Conservation (phyloP, 2,329 filamentous ascomycete species). For the Scedosporium minutisporum region DNA sequence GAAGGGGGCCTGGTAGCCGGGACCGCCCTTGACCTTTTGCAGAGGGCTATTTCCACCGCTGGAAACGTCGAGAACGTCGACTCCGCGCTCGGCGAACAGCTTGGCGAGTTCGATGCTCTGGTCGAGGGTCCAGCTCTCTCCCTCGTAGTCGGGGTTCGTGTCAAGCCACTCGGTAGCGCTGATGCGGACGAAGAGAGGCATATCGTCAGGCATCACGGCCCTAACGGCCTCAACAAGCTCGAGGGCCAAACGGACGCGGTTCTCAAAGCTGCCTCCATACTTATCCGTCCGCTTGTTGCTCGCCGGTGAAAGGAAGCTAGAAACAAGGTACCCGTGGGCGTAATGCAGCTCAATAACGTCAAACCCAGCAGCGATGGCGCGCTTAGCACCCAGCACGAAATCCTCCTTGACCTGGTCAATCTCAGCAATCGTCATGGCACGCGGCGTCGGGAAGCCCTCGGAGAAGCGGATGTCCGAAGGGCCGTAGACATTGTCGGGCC, state of each 20-base stretch:
- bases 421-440: constrained; percentile 54
- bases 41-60: constrained; percentile 53
- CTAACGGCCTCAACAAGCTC: constrained; percentile 58
- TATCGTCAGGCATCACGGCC: constrained; percentile 50
- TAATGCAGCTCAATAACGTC: constrained; percentile 65
- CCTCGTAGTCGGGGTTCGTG: constrained; percentile 37
- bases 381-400: constrained; percentile 43
- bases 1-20: constrained; percentile 63
- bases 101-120: constrained; percentile 55
- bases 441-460: constrained; percentile 47
- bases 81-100: constrained; percentile 53
- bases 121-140: constrained; percentile 57
- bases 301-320: constrained; percentile 58
- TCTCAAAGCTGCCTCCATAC: constrained; percentile 63
- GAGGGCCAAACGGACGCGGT: constrained; percentile 56
- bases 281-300: constrained; percentile 59
- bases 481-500: constrained; percentile 40
- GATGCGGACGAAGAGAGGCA: constrained; percentile 66
- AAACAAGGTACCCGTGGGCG: constrained; percentile 70
- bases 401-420: constrained; percentile 55
- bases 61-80: constrained; percentile 68
- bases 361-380: constrained; percentile 55
- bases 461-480: constrained; percentile 44
- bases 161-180: constrained; percentile 72
- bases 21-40: constrained; percentile 48